phyloP scores from a whole-genome alignment of 495 filamentous ascomycete genomes.

The Glarea lozoyensis region DNA sequence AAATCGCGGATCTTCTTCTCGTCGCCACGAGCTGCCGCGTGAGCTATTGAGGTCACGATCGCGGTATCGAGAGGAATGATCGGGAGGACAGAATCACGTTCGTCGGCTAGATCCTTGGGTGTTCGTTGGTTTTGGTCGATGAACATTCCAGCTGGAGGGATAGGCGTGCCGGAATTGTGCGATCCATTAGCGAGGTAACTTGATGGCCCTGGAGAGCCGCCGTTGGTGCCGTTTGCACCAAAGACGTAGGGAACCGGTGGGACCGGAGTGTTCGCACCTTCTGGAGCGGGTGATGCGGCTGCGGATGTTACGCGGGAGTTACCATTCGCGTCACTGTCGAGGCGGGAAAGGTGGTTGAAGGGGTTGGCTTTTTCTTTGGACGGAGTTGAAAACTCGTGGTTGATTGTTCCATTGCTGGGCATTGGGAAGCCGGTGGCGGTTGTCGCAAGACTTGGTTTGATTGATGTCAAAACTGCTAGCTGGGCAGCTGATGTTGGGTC shows the following conservation, averaged over 20 bases:
- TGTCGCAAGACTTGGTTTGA: slow-evolving; percentile 49
- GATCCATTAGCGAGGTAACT: slow-evolving; percentile 22
- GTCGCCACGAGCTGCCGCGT: slow-evolving; percentile 78
- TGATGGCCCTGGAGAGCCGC: slow-evolving; percentile 34
- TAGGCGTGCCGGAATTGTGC: slow-evolving; percentile 20
- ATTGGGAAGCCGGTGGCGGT: slow-evolving; percentile 12
- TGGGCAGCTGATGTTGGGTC: slow-evolving; percentile 85
- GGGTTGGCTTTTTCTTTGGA: slow-evolving; percentile 42
- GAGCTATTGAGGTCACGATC: slow-evolving; percentile 77
- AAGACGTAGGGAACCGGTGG: slow-evolving; percentile 45
- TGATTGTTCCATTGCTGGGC: slow-evolving; percentile 12
- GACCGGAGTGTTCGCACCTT: slow-evolving; percentile 59
- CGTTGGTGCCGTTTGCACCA: slow-evolving; percentile 31
- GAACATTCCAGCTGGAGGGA: slow-evolving; percentile 18
- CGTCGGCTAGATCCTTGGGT: slow-evolving; percentile 43
- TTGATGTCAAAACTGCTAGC: slow-evolving; percentile 59
- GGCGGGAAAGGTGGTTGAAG: slow-evolving; percentile 45
- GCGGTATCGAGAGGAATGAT: slow-evolving; percentile 77
- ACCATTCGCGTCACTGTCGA: slow-evolving; percentile 43
- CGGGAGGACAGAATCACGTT: slow-evolving; percentile 76
- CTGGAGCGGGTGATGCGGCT: slow-evolving; percentile 78
- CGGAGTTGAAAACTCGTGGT: slow-evolving; percentile 36
- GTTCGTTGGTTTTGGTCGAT: slow-evolving; percentile 31
- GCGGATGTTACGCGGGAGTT: slow-evolving; percentile 71
- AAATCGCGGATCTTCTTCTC: slow-evolving; percentile 91